These are phyloP conservation scores for Neoscytalidium dimidiatum DNA, from an alignment of 2,329 filamentous ascomycete species.

Conservation along the genomic window DNA sequence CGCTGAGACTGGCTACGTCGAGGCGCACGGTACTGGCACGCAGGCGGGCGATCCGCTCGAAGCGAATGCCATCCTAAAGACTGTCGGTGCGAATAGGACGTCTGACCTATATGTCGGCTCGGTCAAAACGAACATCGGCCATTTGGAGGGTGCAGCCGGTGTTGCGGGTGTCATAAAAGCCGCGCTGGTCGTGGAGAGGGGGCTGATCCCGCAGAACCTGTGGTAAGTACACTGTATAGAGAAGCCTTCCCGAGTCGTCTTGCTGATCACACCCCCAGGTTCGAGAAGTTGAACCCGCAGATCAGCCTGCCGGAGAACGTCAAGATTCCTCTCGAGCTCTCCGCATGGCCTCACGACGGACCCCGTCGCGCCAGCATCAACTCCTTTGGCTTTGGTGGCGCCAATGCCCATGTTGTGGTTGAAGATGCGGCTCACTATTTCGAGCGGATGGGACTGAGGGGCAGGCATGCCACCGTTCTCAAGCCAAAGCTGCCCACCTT, in stretches of 20 bases:
- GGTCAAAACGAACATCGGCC: slow-evolving; percentile 44
- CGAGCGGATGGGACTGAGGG: background rate
- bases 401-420: slow-evolving; percentile 33
- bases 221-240: background rate
- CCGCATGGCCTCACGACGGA: slow-evolving; percentile 18
- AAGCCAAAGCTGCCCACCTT: background rate
- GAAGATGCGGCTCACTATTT: slow-evolving; percentile 20
- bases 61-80: slow-evolving; percentile 19
- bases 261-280: slow-evolving; percentile 25
- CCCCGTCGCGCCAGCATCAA: slow-evolving; percentile 25
- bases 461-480: background rate
- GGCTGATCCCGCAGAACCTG: slow-evolving; percentile 40
- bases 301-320: slow-evolving; percentile 21
- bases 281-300: slow-evolving; percentile 16
- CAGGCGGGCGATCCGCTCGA: slow-evolving; percentile 23
- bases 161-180: slow-evolving; percentile 41
- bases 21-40: slow-evolving; percentile 31
- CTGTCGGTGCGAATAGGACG: background rate
- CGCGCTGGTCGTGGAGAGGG: slow-evolving; percentile 38
- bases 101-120: slow-evolving; percentile 26
- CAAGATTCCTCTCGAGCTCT: slow-evolving; percentile 20
- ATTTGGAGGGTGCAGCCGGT: slow-evolving; percentile 43
- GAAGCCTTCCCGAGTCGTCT: too few species aligned
- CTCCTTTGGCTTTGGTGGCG: slow-evolving; percentile 29
- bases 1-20: slow-evolving; percentile 22